phyloP scores from a whole-genome alignment of 345 rosid species.

The Eucalyptus tenuipes region DNA sequence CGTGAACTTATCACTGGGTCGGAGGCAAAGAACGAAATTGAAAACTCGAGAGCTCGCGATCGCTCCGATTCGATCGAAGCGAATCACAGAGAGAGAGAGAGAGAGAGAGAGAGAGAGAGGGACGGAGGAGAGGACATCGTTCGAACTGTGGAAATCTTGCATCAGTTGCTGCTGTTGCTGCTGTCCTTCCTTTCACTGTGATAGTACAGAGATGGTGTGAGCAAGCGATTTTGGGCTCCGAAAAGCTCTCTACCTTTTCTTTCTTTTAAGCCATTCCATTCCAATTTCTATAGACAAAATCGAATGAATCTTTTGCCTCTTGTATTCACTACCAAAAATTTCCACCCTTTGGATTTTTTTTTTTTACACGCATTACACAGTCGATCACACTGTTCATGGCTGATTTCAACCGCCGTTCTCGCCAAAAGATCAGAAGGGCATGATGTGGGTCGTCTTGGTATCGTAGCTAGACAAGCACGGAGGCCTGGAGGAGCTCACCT shows the following conservation, averaged over 20 bases:
- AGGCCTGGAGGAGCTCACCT: conserved; percentile 36
- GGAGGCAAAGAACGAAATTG: background rate
- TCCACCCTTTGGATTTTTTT: background rate
- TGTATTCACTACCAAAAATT: background rate
- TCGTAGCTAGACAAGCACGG: conserved; percentile 47
- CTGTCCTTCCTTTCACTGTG: background rate
- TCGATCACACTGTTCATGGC: background rate
- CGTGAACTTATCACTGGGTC: background rate
- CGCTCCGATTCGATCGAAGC: background rate
- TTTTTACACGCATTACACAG: background rate
- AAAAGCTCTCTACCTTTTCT: background rate
- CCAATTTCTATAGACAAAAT: background rate
- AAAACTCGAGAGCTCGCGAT: background rate
- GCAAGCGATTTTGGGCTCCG: background rate
- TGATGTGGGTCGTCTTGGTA: conserved; percentile 88
- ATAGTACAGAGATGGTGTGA: background rate
- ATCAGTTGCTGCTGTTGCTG: background rate
- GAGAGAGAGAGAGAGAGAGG: background rate
- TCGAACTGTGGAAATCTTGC: background rate
- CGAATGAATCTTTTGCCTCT: background rate
- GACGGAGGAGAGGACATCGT: background rate
- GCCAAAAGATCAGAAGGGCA: conserved; percentile 51
- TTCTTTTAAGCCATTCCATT: background rate
- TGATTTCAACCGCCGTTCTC: background rate
- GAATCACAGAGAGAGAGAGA: background rate